A percentile compares a stretch with the other conserved stretches of the same genome.
Evolutionary conservation across 306 rosid species (phyloP).

Genomic region (Herpetospermum pedunculosum): DNA sequence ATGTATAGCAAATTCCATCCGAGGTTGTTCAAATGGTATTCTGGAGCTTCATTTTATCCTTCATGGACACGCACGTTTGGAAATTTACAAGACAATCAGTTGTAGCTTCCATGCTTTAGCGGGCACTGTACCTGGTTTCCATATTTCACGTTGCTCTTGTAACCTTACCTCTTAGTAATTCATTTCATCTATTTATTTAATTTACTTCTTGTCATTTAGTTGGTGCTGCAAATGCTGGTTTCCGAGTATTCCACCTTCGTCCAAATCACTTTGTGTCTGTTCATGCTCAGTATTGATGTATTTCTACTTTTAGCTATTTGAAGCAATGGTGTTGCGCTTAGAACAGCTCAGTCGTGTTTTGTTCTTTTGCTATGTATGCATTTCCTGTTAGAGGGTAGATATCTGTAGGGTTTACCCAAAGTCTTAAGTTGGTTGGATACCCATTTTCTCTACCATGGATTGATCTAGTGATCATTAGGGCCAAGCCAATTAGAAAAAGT

Average conservation of each 20-base stretch:
- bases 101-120: neutral
- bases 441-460: neutral
- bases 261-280: neutral
- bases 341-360: neutral
- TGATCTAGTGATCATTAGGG: neutral
- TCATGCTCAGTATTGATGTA: neutral
- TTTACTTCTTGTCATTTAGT: neutral
- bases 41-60: constrained; percentile 1
- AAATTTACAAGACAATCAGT: neutral
- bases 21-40: neutral
- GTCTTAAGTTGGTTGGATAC: neutral
- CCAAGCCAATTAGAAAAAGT: neutral
- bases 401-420: neutral
- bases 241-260: neutral
- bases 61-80: neutral
- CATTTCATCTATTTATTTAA: neutral
- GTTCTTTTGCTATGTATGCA: neutral
- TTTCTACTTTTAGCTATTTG: neutral
- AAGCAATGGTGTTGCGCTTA: neutral
- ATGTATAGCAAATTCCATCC: neutral
- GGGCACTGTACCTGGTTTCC: neutral
- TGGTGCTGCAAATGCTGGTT: neutral
- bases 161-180: neutral
- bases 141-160: neutral
- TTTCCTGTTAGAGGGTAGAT: neutral